Base-by-base conservation (phyloP, 1,284 basidiomycete species). In the Malassezia nana region DNA sequence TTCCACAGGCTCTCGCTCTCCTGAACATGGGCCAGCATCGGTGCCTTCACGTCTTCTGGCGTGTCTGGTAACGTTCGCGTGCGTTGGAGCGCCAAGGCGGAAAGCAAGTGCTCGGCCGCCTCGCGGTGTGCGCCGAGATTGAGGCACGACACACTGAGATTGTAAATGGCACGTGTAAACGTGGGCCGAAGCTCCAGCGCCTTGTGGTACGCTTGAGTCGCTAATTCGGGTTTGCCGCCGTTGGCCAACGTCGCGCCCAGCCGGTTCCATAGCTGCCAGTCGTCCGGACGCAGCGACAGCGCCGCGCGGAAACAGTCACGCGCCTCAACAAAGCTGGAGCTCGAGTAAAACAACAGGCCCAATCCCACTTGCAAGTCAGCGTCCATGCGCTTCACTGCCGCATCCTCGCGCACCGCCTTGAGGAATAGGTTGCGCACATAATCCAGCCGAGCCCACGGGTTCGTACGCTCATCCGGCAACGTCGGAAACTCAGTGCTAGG, bases 151-250 rank as follows among this genome's bases (percentile, higher is more conserved):
- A 96, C 91, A 31, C 89, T 90, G 30, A 98, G 86, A 70, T 98
- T 99, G 75, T 94, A 96, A 31, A 96, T 90, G 6, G 92, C 94
- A 10, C 94, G 82, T 0, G 94, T 96, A 73, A 95, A 98, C 2
- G 89, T 91, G 13, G 94, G 94, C 35, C 91, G 83, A 44, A 96
- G 78, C 67, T 85, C 84, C n/a, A 99, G 78, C 0, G 94, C 94
- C 72, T 90, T 84, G 59, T 87, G 81, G 75, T 98, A 99, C 12
- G 90, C 91, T 35, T 88, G 87, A 29, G 98, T 81, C 2, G 94
- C 92, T 74, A 94, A 88, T 75, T 98, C 94, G 0, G 92, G 47
- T 64, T 88, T 86, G 57, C 83, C 89, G 1, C 89, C 89, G 74
- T 99, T 99, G 15, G 91, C 94, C 32, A 98, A 79, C 6, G 87